Conservation (phyloP, 257 asterid genomes). For the Nicotiana undulata region DNA sequence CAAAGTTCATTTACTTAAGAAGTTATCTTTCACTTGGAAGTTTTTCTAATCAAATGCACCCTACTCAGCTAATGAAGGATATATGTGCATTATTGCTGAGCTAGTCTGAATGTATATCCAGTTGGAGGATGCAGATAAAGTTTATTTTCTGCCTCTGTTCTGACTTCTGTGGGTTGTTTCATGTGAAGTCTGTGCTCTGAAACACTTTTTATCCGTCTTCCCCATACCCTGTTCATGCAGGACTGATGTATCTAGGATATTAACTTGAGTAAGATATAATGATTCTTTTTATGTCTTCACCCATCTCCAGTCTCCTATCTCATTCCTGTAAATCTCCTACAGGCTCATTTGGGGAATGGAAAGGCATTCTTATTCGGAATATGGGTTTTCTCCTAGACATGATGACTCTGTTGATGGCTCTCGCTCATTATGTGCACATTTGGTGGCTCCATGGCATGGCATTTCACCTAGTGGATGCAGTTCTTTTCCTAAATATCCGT, state of each 20-base stretch:
- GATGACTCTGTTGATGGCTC: conserved; percentile 88
- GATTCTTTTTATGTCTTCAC: background rate
- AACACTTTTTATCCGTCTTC: background rate
- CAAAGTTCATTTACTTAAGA: background rate
- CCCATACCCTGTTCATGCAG: background rate
- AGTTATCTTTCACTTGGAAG: background rate
- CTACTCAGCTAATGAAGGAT: conserved; percentile 3
- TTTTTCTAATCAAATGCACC: background rate
- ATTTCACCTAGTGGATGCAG: conserved; percentile 82
- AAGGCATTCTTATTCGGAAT: conserved; percentile 70
- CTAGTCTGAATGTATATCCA: background rate
- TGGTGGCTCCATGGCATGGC: conserved; percentile 99
- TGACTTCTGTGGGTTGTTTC: background rate
- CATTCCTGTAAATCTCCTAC: conserved; percentile 10
- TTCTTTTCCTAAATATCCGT: conserved; percentile 85
- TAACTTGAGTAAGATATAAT: background rate
- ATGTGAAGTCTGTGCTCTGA: background rate
- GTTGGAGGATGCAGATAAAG: background rate
- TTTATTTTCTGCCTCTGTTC: background rate
- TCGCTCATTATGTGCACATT: conserved; percentile 78
- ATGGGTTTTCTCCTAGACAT: conserved; percentile 84
- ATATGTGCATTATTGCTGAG: background rate
- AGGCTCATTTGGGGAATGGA: conserved; percentile 89
- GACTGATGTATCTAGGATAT: background rate
- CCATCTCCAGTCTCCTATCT: background rate